phyloP scores from a whole-genome alignment of 768 basidiomycete genomes.

The Pisolithus marmoratus region DNA sequence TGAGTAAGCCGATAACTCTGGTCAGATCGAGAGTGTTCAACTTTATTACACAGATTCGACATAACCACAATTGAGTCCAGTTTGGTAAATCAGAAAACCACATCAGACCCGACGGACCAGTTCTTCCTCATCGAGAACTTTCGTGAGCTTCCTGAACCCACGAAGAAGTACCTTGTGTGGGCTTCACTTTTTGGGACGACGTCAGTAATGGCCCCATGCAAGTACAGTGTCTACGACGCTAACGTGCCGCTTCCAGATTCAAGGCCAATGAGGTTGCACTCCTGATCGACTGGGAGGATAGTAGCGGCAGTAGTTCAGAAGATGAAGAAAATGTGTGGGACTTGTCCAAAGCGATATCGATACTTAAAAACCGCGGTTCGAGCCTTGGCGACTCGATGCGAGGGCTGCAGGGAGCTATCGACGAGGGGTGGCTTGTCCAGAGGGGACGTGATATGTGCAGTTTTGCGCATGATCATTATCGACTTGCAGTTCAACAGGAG shows the following conservation, averaged over 20 bases:
- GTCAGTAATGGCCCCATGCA: conserved; percentile 31
- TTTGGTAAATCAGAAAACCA: conserved; percentile 44
- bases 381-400: conserved; percentile 54
- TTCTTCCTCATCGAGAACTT: conserved; percentile 56
- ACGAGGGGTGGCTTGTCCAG: conserved; percentile 71
- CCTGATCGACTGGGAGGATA: conserved; percentile 71
- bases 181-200: conserved; percentile 70
- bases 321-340: conserved; percentile 43
- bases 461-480: conserved; percentile 69
- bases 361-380: conserved; percentile 30
- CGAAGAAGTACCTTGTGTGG: conserved; percentile 63
- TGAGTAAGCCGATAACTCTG: conserved; percentile 28
- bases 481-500: conserved; percentile 65
- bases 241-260: conserved; percentile 38
- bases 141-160: conserved; percentile 56
- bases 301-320: conserved; percentile 43
- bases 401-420: conserved; percentile 59
- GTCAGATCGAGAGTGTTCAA: background rate
- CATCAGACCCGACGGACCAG: conserved; percentile 54
- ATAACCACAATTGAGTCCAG: conserved; percentile 51
- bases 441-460: conserved; percentile 72
- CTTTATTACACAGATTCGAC: conserved; percentile 40
- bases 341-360: conserved; percentile 45
- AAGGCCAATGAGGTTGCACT: conserved; percentile 67
- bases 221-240: background rate